These are phyloP conservation scores for Lipomyces spencermartinsiae DNA, from an alignment of 805 yeast genomes.

Conservation along the genomic window DNA sequence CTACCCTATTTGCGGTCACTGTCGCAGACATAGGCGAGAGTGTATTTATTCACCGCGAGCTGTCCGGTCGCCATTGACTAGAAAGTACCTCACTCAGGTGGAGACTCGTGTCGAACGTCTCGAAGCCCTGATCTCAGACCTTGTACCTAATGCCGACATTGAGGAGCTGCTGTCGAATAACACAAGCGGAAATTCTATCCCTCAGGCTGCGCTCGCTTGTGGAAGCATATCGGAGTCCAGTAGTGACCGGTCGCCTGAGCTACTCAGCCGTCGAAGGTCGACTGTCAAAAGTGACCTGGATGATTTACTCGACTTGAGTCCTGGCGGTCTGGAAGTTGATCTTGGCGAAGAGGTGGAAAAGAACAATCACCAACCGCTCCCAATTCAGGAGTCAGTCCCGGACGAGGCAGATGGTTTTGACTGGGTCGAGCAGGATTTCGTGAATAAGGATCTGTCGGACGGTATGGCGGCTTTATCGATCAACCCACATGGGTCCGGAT, in stretches of 20 bases:
- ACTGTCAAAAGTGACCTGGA: slow-evolving; percentile 23
- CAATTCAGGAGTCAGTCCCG: slow-evolving; percentile 48
- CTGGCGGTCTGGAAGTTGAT: slow-evolving; percentile 9
- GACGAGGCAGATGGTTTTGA: slow-evolving; percentile 61
- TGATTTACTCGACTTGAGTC: slow-evolving; percentile 15
- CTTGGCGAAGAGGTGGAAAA: slow-evolving; percentile 14
- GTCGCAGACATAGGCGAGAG: slow-evolving; percentile 72
- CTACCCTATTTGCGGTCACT: slow-evolving; percentile 75
- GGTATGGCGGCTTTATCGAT: slow-evolving; percentile 70
- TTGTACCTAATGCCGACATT: slow-evolving; percentile 57
- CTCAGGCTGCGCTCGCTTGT: slow-evolving; percentile 18
- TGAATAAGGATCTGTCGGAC: slow-evolving; percentile 49
- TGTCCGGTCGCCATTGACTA: slow-evolving; percentile 78
- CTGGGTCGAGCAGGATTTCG: slow-evolving; percentile 61
- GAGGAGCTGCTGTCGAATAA: slow-evolving; percentile 47
- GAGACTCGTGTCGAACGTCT: slow-evolving; percentile 61
- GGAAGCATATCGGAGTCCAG: slow-evolving; percentile 9
- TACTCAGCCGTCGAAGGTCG: slow-evolving; percentile 10
- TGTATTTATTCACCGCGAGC: slow-evolving; percentile 81
- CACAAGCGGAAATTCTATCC: slow-evolving; percentile 29
- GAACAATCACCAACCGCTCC: slow-evolving; percentile 28
- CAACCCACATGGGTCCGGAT: slow-evolving; percentile 62
- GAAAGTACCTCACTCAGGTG: slow-evolving; percentile 74
- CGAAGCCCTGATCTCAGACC: slow-evolving; percentile 53
- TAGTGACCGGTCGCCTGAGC: slow-evolving; percentile 28